Evolutionary conservation across 192 early-diverging fungal genomes (phyloP).

Genomic region (Entophlyctis luteolus): DNA sequence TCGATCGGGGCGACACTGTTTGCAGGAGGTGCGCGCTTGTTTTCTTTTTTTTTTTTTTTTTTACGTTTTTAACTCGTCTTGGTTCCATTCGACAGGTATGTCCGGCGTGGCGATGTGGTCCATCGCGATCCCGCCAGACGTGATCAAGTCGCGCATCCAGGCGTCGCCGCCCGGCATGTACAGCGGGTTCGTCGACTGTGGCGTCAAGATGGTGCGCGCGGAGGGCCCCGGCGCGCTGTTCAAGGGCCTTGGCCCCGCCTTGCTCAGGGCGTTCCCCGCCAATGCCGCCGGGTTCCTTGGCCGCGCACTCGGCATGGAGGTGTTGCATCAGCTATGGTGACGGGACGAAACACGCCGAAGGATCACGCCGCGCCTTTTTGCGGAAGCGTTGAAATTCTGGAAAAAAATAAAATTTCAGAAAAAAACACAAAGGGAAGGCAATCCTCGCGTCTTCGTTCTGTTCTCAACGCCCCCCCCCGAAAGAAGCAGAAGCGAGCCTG

Average conservation of each 20-base stretch:
- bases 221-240: constrained; percentile 77
- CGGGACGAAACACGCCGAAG: no score
- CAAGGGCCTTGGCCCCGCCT: constrained; percentile 85
- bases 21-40: constrained; percentile 83
- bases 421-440: no score
- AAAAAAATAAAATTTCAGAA: no score
- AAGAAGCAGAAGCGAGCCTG: no score
- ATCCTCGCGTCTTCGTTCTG: no score
- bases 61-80: no score
- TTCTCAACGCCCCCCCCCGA: no score
- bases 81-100: no score
- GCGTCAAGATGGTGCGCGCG: constrained; percentile 70
- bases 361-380: no score
- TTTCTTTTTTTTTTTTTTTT: neutral
- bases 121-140: constrained; percentile 88
- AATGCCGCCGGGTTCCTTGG: constrained; percentile 57
- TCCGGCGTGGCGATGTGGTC: constrained; percentile 97
- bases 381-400: no score
- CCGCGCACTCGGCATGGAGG: constrained; percentile 42
- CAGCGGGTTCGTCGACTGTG: constrained; percentile 62
- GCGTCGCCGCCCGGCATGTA: constrained; percentile 85
- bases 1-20: constrained; percentile 79
- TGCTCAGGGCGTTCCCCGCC: constrained; percentile 79
- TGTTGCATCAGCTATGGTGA: constrained; percentile 51
- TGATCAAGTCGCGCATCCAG: constrained; percentile 86